phyloP scores from a whole-genome alignment of 2,329 filamentous ascomycete species.

The Fusarium sp. region DNA sequence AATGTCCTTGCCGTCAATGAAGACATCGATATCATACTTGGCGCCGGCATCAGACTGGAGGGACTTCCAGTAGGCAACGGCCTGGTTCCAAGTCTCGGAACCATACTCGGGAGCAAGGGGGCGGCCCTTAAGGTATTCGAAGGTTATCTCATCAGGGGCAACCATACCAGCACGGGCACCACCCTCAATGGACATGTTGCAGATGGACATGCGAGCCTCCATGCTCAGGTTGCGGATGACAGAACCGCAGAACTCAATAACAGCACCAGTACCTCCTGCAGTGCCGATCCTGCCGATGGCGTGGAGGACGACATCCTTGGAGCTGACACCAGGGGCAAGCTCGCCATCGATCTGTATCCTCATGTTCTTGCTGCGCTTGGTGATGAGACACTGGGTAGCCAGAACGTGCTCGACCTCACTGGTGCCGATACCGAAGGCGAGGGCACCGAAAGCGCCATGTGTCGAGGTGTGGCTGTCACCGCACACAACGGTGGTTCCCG shows the following conservation, averaged over 20 bases:
- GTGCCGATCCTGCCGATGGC: conserved; percentile 95
- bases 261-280: conserved; percentile 90
- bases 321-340: conserved; percentile 89
- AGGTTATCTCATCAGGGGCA: conserved; percentile 92
- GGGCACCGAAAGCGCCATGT: conserved; percentile 93
- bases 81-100: conserved; percentile 90
- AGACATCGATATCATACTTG: conserved; percentile 88
- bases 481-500: conserved; percentile 95
- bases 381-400: conserved; percentile 94
- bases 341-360: conserved; percentile 93
- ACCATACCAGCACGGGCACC: conserved; percentile 97
- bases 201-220: conserved; percentile 98
- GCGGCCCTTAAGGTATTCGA: conserved; percentile 92
- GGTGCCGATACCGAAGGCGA: conserved; percentile 97
- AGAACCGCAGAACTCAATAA: conserved; percentile 97
- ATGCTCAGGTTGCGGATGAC: conserved; percentile 91
- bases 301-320: conserved; percentile 94
- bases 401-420: conserved; percentile 99
- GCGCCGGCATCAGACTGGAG: conserved; percentile 88
- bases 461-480: conserved; percentile 99
- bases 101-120: conserved; percentile 88
- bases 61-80: conserved; percentile 86
- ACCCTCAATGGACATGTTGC: conserved; percentile 99
- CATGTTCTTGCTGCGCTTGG: conserved; percentile 98
- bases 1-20: conserved; percentile 93